Evolutionary conservation across 441 rosid genomes (phyloP).

Genomic region (Arabidopsis hybrid): DNA sequence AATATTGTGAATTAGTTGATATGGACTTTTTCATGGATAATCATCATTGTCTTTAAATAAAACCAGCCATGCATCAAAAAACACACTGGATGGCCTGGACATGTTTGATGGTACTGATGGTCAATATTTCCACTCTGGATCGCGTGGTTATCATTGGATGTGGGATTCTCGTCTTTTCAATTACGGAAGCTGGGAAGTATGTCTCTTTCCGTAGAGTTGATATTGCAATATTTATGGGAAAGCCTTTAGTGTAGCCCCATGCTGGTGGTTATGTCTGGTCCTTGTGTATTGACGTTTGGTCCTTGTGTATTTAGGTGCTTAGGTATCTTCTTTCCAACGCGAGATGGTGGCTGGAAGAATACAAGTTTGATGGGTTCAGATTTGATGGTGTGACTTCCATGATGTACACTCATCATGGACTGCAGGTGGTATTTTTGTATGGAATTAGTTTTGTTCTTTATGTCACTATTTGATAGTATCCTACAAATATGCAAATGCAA

Average conservation of each 20-base stretch:
- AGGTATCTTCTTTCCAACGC: conserved; percentile 96
- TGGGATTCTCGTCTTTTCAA: conserved; percentile 99
- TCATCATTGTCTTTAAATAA: conserved; percentile 28
- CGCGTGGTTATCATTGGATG: conserved; percentile 94
- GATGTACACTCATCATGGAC: conserved; percentile 99
- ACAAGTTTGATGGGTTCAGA: conserved; percentile 96
- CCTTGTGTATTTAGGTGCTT: conserved; percentile 65
- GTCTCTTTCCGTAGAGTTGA: conserved; percentile 37
- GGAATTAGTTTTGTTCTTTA: not conserved
- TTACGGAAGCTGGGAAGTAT: conserved; percentile 98
- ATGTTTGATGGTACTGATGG: conserved; percentile 98
- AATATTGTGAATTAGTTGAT: not conserved
- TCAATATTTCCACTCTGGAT: conserved; percentile 94
- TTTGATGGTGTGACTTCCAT: conserved; percentile 99
- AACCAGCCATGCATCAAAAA: conserved; percentile 91
- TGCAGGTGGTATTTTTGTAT: conserved; percentile 58
- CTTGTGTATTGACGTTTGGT: not conserved
- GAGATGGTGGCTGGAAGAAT: conserved; percentile 99
- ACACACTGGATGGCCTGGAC: conserved; percentile 91
- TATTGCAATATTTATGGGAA: conserved; percentile 16
- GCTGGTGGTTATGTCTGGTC: not conserved
- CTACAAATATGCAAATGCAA: not conserved
- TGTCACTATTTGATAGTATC: not conserved
- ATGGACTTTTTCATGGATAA: conserved; percentile 17
- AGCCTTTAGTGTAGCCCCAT: conserved; percentile 1